These are phyloP conservation scores for Leptomonas seymouri DNA, from an alignment of 208 protist genomes.

Conservation along the genomic window DNA sequence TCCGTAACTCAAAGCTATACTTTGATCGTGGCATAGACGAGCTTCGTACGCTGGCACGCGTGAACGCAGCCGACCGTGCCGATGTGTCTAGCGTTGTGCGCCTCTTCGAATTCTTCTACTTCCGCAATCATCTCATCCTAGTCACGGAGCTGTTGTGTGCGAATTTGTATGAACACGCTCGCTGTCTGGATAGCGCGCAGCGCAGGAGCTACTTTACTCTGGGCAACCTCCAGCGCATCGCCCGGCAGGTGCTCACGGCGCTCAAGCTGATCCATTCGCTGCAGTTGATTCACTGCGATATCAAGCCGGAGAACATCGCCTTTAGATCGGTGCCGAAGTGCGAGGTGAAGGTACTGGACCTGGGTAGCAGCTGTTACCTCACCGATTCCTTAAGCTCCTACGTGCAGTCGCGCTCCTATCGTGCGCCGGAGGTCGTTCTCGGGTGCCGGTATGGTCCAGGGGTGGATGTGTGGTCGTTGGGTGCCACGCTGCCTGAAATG, in stretches of 20 bases:
- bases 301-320: conserved; percentile 96
- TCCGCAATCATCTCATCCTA: conserved; percentile 93
- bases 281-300: conserved; percentile 96
- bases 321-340: conserved; percentile 79
- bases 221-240: conserved; percentile 75
- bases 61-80: conserved; percentile 76
- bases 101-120: conserved; percentile 93
- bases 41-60: conserved; percentile 90
- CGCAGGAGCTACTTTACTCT: conserved; percentile 86
- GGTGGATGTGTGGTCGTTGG: conserved; percentile 92
- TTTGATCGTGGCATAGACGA: conserved; percentile 96
- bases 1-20: conserved; percentile 94
- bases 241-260: conserved; percentile 67
- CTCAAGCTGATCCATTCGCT: conserved; percentile 85
- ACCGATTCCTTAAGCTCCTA: conserved; percentile 84
- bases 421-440: conserved; percentile 93
- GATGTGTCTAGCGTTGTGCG: conserved; percentile 78
- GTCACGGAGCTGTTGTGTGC: conserved; percentile 93
- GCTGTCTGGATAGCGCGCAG: conserved; percentile 67
- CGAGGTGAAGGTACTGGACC: conserved; percentile 89
- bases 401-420: conserved; percentile 94
- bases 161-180: conserved; percentile 93
- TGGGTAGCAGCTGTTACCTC: conserved; percentile 84
- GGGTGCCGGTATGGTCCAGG: conserved; percentile 76
- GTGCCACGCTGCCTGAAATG: conserved; percentile 96